Conservation (phyloP, 2,329 filamentous ascomycete genomes). For the Apiospora marii region DNA sequence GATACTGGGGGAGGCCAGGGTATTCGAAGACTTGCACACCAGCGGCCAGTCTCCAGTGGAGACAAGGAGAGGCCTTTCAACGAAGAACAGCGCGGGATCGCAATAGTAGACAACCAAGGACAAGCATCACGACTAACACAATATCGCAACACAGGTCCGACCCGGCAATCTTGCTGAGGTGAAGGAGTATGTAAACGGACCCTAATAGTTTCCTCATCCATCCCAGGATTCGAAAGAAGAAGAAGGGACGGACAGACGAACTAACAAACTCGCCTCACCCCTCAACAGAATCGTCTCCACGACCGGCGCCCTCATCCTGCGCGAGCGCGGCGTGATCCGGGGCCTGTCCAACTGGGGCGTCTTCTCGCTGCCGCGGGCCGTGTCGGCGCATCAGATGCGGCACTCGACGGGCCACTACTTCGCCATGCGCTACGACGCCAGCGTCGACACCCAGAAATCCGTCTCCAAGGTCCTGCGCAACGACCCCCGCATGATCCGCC, state of each 20-base stretch:
- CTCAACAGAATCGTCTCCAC: conserved; percentile 80
- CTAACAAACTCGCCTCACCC: conserved; percentile 11
- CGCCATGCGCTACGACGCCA: conserved; percentile 93
- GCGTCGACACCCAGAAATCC: conserved; percentile 74
- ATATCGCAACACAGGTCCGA: conserved; percentile 72
- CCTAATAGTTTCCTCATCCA: neutral
- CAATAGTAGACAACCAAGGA: neutral
- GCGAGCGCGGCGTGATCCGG: conserved; percentile 86
- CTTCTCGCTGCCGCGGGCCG: conserved; percentile 83
- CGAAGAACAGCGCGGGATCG: neutral
- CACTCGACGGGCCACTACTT: conserved; percentile 95
- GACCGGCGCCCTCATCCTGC: conserved; percentile 82
- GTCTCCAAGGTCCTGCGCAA: conserved; percentile 79
- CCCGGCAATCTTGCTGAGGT: conserved; percentile 90
- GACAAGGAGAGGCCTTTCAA: neutral
- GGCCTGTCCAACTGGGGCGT: conserved; percentile 95
- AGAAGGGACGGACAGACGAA: neutral
- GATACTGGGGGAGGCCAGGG: neutral
- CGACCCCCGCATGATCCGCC: conserved; percentile 90
- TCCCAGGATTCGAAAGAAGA: neutral
- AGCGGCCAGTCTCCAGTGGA: no score
- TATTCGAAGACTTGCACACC: neutral
- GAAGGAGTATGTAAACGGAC: conserved; percentile 79
- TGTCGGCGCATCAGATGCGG: conserved; percentile 81
- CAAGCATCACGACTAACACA: neutral